phyloP scores from a whole-genome alignment of 495 filamentous ascomycete species.

The Penicillium taxi region DNA sequence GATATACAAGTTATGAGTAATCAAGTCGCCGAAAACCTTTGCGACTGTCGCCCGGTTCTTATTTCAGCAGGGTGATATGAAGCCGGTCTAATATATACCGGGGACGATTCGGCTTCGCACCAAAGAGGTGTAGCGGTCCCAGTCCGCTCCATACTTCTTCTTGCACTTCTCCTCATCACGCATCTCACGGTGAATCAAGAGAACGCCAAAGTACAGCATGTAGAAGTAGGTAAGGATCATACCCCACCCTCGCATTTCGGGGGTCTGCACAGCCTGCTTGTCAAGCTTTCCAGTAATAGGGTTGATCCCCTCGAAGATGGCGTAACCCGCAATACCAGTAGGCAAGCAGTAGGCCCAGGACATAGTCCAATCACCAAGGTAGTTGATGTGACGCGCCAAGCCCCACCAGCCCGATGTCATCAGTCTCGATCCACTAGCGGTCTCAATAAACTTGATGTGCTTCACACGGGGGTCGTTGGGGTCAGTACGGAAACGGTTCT shows the following conservation, averaged over 20 bases:
- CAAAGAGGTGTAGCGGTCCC: conserved; percentile 78
- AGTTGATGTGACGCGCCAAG: conserved; percentile 86
- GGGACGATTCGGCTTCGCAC: conserved; percentile 84
- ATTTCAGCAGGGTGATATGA: not conserved
- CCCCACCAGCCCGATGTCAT: conserved; percentile 96
- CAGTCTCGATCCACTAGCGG: conserved; percentile 69
- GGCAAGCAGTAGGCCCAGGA: conserved; percentile 87
- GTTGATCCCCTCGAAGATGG: conserved; percentile 42
- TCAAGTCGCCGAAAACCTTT: no score
- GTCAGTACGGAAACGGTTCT: conserved; percentile 87
- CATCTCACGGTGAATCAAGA: conserved; percentile 84
- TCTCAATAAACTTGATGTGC: conserved; percentile 82
- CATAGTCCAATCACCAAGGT: conserved; percentile 95
- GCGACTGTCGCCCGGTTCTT: not conserved
- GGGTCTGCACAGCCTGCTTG: conserved; percentile 55
- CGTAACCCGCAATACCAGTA: conserved; percentile 78
- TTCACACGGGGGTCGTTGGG: conserved; percentile 72
- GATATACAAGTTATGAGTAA: no score
- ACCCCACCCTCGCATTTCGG: conserved; percentile 66
- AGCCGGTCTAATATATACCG: conserved; percentile 62
- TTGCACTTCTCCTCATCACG: conserved; percentile 90
- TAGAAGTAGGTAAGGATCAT: conserved; percentile 94
- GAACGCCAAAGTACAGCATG: conserved; percentile 81
- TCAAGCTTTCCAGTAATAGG: conserved; percentile 46
- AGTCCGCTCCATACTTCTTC: conserved; percentile 88